Base-by-base conservation (phyloP, 2,329 filamentous ascomycete species). In the Fusarium sp. region DNA sequence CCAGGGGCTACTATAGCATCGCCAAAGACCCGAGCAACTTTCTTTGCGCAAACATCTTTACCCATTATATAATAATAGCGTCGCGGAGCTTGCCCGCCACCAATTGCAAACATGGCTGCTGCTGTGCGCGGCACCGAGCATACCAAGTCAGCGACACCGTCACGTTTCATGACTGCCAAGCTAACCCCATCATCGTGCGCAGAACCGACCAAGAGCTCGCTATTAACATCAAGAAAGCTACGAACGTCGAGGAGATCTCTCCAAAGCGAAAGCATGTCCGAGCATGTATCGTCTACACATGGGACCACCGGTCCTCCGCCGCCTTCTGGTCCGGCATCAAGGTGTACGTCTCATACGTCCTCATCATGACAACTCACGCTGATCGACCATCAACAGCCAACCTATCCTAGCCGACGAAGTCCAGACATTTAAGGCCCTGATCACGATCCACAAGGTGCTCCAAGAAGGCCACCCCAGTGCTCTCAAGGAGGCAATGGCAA, bases 291-390 rank as follows among this genome's bases (percentile, higher is more conserved):
- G 96, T 99, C 51, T 98, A 98, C 84, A 98, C 96, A 67, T 99
- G 96, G 96, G 96, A 99, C 84, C 95, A 99, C 87, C 97, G 97
- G 86, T 97, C 93, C 75, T 97, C 95, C 47, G 89, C 91, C 81
- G 94, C 95, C 81, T 99, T 99, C 83, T 99, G 96, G 96, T 91
- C 94, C 65, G 96, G 95, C 81, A 97, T 99, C 89, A 99, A 99
- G 90, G 95, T 98, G 93, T 97, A 89, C 77, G 92, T 88, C 86
- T 59, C 62, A 56, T 47, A 57, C 22, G n/a, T 33, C 41, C 48
- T 64, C 39, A 57, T 54, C 48, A 55, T 66, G 51, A 47, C 63
- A 56, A 45, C 63, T 36, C 42, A 26, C n/a, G 64, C 65, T 66
- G 58, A 73, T 47, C 36, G 33, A 55, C 28, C 44, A n/a, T 33